Percentiles rank a stretch among this genome's conserved stretches.
Conservation (phyloP, 345 rosid genomes). For the Salix brachista region DNA sequence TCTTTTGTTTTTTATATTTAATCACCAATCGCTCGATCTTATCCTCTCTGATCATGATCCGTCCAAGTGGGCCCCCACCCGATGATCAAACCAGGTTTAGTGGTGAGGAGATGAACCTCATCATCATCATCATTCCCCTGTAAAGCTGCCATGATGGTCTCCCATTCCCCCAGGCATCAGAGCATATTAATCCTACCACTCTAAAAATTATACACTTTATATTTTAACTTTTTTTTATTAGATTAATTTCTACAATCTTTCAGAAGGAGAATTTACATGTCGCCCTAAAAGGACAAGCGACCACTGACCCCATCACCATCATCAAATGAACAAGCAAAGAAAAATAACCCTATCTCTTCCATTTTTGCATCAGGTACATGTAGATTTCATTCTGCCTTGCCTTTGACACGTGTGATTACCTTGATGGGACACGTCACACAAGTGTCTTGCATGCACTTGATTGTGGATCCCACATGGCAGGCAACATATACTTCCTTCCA, state of each 20-base stretch:
- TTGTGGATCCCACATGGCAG: slow-evolving; percentile 92
- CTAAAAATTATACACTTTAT: not conserved
- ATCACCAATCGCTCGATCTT: not conserved
- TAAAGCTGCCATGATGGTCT: not conserved
- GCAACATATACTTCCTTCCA: slow-evolving; percentile 69
- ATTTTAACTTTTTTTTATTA: not conserved
- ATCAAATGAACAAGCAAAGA: not conserved
- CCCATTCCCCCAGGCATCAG: not conserved
- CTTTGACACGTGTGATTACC: not conserved
- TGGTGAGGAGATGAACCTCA: not conserved
- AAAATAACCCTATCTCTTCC: not conserved
- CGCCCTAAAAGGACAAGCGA: slow-evolving; percentile 2
- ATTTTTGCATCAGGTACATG: not conserved
- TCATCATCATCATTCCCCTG: not conserved
- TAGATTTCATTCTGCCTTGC: not conserved
- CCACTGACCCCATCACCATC: slow-evolving; percentile 17
- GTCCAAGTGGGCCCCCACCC: not conserved
- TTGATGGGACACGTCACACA: not conserved
- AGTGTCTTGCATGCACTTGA: slow-evolving; percentile 45
- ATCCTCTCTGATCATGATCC: not conserved
- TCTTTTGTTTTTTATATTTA: too few relatives aligned
- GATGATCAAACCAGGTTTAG: not conserved
- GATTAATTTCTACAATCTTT: not conserved
- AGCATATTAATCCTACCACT: not conserved
- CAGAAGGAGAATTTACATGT: not conserved